These are phyloP conservation scores for Podila minutissima DNA, from an alignment of 192 early-diverging fungal genomes.

Conservation along the genomic window DNA sequence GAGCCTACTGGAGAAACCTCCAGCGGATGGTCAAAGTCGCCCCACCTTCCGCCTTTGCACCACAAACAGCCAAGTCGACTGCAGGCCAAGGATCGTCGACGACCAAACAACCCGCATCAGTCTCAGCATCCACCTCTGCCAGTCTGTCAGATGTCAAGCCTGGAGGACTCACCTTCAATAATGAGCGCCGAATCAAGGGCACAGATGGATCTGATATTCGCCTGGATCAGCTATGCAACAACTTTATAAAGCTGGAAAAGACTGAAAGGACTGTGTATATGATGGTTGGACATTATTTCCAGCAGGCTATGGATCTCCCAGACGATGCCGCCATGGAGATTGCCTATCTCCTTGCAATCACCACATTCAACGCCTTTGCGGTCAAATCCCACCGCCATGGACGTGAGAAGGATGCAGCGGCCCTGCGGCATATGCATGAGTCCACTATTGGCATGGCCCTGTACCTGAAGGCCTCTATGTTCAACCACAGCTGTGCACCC, in stretches of 20 bases:
- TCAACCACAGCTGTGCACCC: constrained; percentile 48
- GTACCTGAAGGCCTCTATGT: constrained; percentile 37
- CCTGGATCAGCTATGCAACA: constrained; percentile 16
- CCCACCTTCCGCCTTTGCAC: too few species aligned
- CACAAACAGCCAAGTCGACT: too few species aligned
- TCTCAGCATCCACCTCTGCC: neutral
- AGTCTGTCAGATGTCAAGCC: neutral
- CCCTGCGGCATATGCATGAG: constrained; percentile 4
- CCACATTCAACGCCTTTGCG: constrained; percentile 42
- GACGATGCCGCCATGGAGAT: constrained; percentile 16
- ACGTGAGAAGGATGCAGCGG: neutral
- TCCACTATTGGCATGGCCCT: constrained; percentile 31
- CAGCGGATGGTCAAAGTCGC: neutral
- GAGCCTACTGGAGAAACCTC: constrained; percentile 28
- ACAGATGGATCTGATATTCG: constrained; percentile 22
- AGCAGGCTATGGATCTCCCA: constrained; percentile 18
- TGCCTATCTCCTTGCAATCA: constrained; percentile 25
- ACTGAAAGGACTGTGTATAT: constrained; percentile 6
- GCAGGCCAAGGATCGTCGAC: too few species aligned
- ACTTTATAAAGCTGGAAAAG: constrained; percentile 13
- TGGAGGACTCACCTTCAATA: constrained; percentile 12
- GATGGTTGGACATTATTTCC: constrained; percentile 30
- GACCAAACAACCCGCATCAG: neutral
- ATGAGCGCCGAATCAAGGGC: neutral
- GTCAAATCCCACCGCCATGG: constrained; percentile 18